These are phyloP conservation scores for Telfairia occidentalis DNA, from an alignment of 331 rosid species.

Conservation along the genomic window DNA sequence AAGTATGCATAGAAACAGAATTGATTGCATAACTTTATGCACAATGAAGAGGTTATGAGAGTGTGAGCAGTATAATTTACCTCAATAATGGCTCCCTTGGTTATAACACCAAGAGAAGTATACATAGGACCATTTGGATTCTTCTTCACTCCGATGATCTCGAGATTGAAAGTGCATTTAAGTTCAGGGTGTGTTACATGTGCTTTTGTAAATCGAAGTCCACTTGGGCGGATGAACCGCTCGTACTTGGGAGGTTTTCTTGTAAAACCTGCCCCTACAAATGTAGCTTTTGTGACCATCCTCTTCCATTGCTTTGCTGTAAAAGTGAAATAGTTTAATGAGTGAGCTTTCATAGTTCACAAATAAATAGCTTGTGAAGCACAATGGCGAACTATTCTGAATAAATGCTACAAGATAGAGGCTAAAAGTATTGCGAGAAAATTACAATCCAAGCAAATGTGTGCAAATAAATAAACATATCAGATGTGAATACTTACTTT, in stretches of 20 bases:
- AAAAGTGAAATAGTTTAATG: background rate
- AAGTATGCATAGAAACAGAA: constrained; percentile 83
- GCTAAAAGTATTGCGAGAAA: background rate
- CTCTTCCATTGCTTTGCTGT: constrained; percentile 95
- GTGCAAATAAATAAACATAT: background rate
- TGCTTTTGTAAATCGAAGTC: constrained; percentile 82
- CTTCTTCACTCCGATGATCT: constrained; percentile 91
- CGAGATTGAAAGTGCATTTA: constrained; percentile 86
- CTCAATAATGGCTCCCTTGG: constrained; percentile 92
- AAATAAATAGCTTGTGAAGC: background rate
- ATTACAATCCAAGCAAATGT: background rate
- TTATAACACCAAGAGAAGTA: constrained; percentile 85
- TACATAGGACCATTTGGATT: constrained; percentile 90
- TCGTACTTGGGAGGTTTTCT: constrained; percentile 95
- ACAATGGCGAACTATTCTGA: background rate
- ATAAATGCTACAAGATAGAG: background rate
- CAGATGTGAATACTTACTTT: constrained; percentile 37
- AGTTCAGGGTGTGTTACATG: constrained; percentile 95
- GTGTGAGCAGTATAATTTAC: constrained; percentile 20
- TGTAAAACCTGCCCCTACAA: constrained; percentile 83
- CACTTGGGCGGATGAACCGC: constrained; percentile 77
- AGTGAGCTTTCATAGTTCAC: background rate
- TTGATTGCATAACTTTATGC: no score
- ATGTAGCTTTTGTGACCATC: constrained; percentile 91
- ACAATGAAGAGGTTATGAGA: no score